Percentiles rank a stretch among this genome's conserved stretches.
Conservation (phyloP, 2,329 filamentous ascomycete genomes). For the Leptodontidium sp. region DNA sequence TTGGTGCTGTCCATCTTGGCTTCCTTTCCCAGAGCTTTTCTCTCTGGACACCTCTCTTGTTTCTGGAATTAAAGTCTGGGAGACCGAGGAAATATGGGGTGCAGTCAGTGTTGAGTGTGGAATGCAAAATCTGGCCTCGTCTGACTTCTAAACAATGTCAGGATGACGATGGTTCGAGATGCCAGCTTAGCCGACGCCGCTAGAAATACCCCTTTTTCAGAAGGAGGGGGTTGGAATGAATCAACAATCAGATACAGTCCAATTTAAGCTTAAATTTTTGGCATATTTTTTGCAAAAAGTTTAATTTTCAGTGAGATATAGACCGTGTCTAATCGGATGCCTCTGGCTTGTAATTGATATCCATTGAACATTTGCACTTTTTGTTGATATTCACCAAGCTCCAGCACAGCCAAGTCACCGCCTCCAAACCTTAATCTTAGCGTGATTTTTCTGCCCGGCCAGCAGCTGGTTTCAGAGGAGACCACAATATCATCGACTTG, state of each 20-base stretch:
- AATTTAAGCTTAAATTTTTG: slow-evolving; percentile 8
- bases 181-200: slow-evolving; percentile 1
- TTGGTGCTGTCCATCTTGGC: slow-evolving; percentile 37
- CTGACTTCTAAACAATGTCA: slow-evolving; percentile 10
- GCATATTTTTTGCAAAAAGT: too few species aligned
- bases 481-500: slow-evolving; percentile 30
- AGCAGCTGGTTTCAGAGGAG: slow-evolving; percentile 39
- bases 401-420: slow-evolving; percentile 13
- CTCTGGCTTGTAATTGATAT: background rate
- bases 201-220: slow-evolving; percentile 21
- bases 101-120: slow-evolving; percentile 3
- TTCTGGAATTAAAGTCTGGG: background rate
- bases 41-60: background rate
- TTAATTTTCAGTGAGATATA: too few species aligned
- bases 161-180: slow-evolving; percentile 18
- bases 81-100: background rate
- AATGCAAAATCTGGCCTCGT: slow-evolving; percentile 22
- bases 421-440: slow-evolving; percentile 32
- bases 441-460: slow-evolving; percentile 5
- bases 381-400: background rate
- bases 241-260: slow-evolving; percentile 1
- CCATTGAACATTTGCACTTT: background rate
- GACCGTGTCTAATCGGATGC: too few species aligned
- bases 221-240: slow-evolving; percentile 1
- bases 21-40: background rate